Evolutionary conservation across 805 yeast genomes (phyloP), one percentile per base, ranked within the genome.

Genomic region (Schizosaccharomyces osmophilus): DNA sequence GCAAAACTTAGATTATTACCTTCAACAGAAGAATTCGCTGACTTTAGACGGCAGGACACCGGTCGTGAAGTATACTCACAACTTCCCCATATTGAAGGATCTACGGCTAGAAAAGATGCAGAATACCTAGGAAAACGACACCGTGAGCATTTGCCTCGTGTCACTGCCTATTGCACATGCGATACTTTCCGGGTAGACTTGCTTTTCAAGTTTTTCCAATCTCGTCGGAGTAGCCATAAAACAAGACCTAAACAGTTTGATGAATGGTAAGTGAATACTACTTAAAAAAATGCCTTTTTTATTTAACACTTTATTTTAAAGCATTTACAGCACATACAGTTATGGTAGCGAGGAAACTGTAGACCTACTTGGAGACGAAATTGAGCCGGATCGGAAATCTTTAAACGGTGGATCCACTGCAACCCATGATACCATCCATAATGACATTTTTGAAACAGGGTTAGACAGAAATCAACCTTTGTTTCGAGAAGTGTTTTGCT

Each of bases 161-260:
- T 89, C 1, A 90, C 97, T 0, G 95, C 96, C 2, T 93, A 88
- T 69, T 90, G 97, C 72, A 90, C 97, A 0, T 88, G 97, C 32
- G 89, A 96, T 39, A 82, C 93, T 29, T 93, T 89, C 69, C 81
- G 81, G 65, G 86, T 93, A 95, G 80, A 84, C 66, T 97, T 88
- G 60, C 74, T 93, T 51, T 76, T 84, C 59, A 75, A 90, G 67
- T 90, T 95, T 89, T 73, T 93, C 61, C 82, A 84, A 67, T 93
- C 87, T 60, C 78, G 87, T 26, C 85, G 81, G 36, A 62, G 66
- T 59, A 71, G 70, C 60, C 65, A 67, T 68, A 83, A 87, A 45
- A 82, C 93, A 0, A 81, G 81, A 65, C 96, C 97, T 0, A 86
- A 85, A 66, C 72, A 88, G 62, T 87, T 90, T 73, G 97, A 93